A percentile compares a stretch with the other conserved stretches of the same genome.
phyloP scores from a whole-genome alignment of 2,329 filamentous ascomycete species.

The Aureobasidium lini region DNA sequence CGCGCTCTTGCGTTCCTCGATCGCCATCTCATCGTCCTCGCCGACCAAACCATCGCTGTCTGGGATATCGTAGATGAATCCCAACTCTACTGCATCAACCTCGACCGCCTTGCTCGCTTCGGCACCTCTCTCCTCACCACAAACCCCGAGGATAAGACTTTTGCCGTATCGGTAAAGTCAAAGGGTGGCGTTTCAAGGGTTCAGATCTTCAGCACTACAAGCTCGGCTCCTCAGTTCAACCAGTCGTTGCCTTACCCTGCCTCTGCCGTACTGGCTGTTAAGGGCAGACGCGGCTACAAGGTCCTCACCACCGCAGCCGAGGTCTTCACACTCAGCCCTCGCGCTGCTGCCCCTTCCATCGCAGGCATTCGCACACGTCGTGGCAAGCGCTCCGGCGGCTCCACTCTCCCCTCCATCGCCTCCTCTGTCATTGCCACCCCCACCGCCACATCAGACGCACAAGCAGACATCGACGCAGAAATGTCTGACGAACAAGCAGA shows the following conservation, averaged over 20 bases:
- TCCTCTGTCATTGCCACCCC: background rate
- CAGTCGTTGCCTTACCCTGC: background rate
- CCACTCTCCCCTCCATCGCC: constrained; percentile 5
- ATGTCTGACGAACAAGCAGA: constrained; percentile 25
- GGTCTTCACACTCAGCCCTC: constrained; percentile 45
- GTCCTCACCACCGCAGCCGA: constrained; percentile 69
- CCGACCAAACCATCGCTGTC: constrained; percentile 62
- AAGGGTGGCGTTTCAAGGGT: background rate
- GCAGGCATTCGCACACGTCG: background rate
- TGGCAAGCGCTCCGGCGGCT: background rate
- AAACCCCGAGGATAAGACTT: constrained; percentile 47
- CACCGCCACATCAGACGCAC: background rate
- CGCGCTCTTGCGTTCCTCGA: constrained; percentile 61
- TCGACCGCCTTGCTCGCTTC: constrained; percentile 34
- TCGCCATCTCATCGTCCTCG: constrained; percentile 67
- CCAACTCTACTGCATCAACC: constrained; percentile 57
- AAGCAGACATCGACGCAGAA: constrained; percentile 19
- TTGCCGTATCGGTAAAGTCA: constrained; percentile 26
- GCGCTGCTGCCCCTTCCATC: constrained; percentile 12
- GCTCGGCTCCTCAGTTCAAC: background rate
- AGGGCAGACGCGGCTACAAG: constrained; percentile 63
- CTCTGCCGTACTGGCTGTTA: constrained; percentile 58
- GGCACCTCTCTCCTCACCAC: constrained; percentile 56
- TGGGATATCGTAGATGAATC: constrained; percentile 80
- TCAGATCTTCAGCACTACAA: constrained; percentile 3